Base-by-base conservation (phyloP, 1,139 yeast species). In the Waltiozyma solani region DNA sequence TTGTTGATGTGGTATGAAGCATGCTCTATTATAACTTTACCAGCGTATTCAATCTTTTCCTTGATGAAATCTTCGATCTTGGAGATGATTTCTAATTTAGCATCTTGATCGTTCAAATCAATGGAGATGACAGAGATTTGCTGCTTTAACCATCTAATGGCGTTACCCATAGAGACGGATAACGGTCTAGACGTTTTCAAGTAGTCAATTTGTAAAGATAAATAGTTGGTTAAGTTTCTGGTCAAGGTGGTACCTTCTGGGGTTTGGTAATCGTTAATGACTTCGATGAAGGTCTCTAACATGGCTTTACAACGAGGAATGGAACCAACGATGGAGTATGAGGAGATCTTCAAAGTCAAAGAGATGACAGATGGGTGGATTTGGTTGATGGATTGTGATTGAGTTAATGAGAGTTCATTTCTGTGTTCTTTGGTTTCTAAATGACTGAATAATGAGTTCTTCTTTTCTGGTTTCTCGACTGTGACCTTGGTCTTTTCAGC, bases 81-180 rank as follows among this genome's bases (percentile, higher is more conserved):
- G 34, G 70, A 78, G 45, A 74, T 62, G 42, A 93, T 67, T 27
- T 67, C 63, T n/a, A 61, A 63, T 54, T 86, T 89, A 32, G 96
- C 95, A 34, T 72, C 76, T 15, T 64, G 67, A 46, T 89, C 97
- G 14, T 76, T 66, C 23, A 76, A 67, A 48, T 83, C 94, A 42
- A 83, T 75, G 37, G 84, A 74, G 40, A 81, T 75, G 40, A 75
- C 72, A 1, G 96, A 79, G 41, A 93, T 91, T 56, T 85, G 93
- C 62, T 89, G 97, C 57, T 93, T 93, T 48, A 93, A 69, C 95
- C 96, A 87, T 51, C 98, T 76, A 48, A 93, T 93, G 3, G 97
- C 93, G 62, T 89, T 91, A 38, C 99, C 98, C 98, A 93, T 93
- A 1, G 95, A 76, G 10, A 89, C 84, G 41, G 94, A 79, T 41